Base-by-base conservation (phyloP, 139 green algal species). In the Chlorella sp. region DNA sequence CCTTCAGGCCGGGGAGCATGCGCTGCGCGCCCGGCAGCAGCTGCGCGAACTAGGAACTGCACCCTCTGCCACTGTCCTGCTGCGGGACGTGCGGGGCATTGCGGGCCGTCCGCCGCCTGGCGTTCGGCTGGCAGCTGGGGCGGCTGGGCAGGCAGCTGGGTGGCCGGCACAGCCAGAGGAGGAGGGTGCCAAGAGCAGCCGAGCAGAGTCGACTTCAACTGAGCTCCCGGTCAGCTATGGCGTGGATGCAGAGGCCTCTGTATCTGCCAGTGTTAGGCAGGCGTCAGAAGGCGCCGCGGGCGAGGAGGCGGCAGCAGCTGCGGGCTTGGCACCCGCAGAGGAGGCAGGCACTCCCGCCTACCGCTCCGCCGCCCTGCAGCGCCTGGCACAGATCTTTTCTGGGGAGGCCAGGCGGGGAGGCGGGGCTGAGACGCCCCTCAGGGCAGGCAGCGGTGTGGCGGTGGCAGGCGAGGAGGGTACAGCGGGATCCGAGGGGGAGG, bases 341-440 rank as follows among this genome's bases (percentile, higher is more conserved):
- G 83, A 36, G 19, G 61, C 60, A 0, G 40, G 15, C 30, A 88
- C 84, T 0, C 84, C 84, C 37, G 30, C 39, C 39, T 81, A 69
- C 66, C 86, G 86, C 30, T 90, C 86, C 0, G 79, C 86, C 15
- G 86, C 86, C 22, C 40, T 90, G 61, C 66, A 85, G 4, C 71
- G 86, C 40, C 39, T 90, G 40, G 73, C 73, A 32, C 73, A 86
- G 1, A 86, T 90, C 32, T 90, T 90, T 37, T 37, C 42, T 9
- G 48, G 69, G 3, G 36, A 19, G 0, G 24, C 61, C 26, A 32
- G 78, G 37, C 5, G 78, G 21, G 24, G 78, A 1, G 26, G 39
- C 48, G 40, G 40, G 40, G 21, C 11, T 71, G 39, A 64, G 40
- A 42, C 2, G 3, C 11, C 37, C 34, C 71, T 30, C 36, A 40